Conservation (phyloP, 352 stramenopile species). For the Globisporangium acanthophoron region DNA sequence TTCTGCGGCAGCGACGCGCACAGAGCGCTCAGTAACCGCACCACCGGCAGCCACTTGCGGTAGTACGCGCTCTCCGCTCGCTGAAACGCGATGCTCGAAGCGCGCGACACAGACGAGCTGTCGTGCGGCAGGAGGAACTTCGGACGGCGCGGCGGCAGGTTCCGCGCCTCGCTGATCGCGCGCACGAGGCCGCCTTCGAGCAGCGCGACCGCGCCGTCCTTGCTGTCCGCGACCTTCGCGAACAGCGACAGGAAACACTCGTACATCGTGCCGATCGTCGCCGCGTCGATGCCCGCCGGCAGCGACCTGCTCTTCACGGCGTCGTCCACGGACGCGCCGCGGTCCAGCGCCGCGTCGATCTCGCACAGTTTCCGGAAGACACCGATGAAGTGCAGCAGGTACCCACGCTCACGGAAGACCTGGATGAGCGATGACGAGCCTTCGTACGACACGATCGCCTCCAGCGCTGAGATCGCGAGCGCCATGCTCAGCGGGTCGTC, state of each 20-base stretch:
- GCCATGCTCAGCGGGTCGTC: conserved; percentile 78
- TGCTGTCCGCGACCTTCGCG: conserved; percentile 44
- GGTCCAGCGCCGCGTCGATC: conserved; percentile 59
- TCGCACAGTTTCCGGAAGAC: conserved; percentile 72
- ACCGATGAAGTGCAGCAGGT: conserved; percentile 76
- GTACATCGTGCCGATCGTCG: conserved; percentile 77
- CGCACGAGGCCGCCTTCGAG: conserved; percentile 69
- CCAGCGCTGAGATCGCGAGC: conserved; percentile 64
- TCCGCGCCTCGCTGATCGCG: conserved; percentile 48
- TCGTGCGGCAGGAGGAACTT: conserved; percentile 47
- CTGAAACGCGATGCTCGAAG: conserved; percentile 45
- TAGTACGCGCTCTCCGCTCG: conserved; percentile 59
- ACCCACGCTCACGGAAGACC: conserved; percentile 64
- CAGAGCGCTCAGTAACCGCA: conserved; percentile 54
- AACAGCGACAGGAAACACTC: conserved; percentile 83
- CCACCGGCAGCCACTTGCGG: conserved; percentile 72
- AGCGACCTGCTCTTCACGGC: conserved; percentile 41
- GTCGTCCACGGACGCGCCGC: conserved; percentile 24
- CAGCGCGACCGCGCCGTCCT: conserved; percentile 59
- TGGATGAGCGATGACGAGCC: conserved; percentile 40
- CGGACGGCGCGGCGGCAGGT: conserved; percentile 64
- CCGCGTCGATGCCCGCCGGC: conserved; percentile 41
- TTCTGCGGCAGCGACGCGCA: conserved; percentile 68
- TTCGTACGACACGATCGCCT: conserved; percentile 59
- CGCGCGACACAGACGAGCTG: conserved; percentile 19